These are phyloP conservation scores for Aquilaria agallochum DNA, from an alignment of 441 rosid species.

Conservation along the genomic window DNA sequence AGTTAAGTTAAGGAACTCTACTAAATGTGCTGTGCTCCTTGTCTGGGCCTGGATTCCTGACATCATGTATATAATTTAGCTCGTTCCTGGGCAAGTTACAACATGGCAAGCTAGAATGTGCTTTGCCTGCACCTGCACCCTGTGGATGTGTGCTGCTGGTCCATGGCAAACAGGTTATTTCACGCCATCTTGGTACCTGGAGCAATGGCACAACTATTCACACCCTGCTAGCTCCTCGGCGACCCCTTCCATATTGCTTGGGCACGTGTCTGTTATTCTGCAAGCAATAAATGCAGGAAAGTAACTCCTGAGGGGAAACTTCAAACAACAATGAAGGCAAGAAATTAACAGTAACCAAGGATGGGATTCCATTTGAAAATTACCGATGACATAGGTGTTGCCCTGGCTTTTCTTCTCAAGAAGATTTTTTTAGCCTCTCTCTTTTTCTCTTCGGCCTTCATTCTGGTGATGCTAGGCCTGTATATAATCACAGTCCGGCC, in stretches of 20 bases:
- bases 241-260: conserved; percentile 25
- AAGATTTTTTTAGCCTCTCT: conserved; percentile 31
- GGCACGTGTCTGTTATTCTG: conserved; percentile 29
- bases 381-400: conserved; percentile 29
- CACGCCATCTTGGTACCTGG: no score
- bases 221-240: conserved; percentile 27
- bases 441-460: conserved; percentile 81
- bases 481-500: conserved; percentile 82
- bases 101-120: no score
- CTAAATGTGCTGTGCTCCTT: no score
- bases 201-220: conserved; percentile 5
- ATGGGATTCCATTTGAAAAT: conserved; percentile 6
- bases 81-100: no score
- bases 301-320: not conserved
- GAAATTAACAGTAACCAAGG: not conserved
- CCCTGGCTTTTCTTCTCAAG: conserved; percentile 25
- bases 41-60: no score
- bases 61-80: no score
- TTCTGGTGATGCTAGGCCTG: conserved; percentile 70
- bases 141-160: no score
- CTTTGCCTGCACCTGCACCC: no score
- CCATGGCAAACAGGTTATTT: no score
- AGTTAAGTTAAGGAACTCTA: no score
- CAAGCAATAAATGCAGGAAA: conserved; percentile 10
- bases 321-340: not conserved